phyloP scores from a whole-genome alignment of 768 basidiomycete genomes.

The Xanthoconium stramineum region DNA sequence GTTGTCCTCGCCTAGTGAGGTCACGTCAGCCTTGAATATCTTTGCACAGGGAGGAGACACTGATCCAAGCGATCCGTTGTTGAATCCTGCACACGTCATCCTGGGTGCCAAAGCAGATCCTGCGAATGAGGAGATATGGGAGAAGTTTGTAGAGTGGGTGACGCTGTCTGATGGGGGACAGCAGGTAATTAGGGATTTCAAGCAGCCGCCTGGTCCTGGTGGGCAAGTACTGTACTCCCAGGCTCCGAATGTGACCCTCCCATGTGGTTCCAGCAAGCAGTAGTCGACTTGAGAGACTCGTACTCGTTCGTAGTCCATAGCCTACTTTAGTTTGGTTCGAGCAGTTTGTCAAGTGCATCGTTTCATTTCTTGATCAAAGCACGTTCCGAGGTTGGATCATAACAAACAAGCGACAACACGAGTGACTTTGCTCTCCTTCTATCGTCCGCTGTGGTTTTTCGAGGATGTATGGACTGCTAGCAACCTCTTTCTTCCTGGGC shows the following conservation, averaged over 20 bases:
- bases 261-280: not conserved
- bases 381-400: not conserved
- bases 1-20: conserved; percentile 37
- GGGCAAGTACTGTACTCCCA: conserved; percentile 32
- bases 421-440: not conserved
- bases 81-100: conserved; percentile 49
- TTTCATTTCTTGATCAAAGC: not conserved
- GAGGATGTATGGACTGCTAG: conserved; percentile 22
- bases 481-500: conserved; percentile 28
- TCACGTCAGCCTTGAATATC: conserved; percentile 33
- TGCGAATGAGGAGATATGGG: conserved; percentile 29
- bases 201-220: conserved; percentile 20
- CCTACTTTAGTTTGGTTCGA: not conserved
- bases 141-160: conserved; percentile 46
- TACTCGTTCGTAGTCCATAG: not conserved
- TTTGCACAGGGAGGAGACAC: conserved; percentile 43
- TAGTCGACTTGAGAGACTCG: not conserved
- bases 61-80: conserved; percentile 36
- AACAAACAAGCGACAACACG: conserved; percentile 24
- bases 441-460: not conserved
- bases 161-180: conserved; percentile 40
- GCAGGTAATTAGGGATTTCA: conserved; percentile 38
- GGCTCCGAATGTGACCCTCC: not conserved
- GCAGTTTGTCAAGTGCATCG: not conserved
- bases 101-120: conserved; percentile 30